Conservation (phyloP, 1,284 basidiomycete species). For the Thelephora terrestris region DNA sequence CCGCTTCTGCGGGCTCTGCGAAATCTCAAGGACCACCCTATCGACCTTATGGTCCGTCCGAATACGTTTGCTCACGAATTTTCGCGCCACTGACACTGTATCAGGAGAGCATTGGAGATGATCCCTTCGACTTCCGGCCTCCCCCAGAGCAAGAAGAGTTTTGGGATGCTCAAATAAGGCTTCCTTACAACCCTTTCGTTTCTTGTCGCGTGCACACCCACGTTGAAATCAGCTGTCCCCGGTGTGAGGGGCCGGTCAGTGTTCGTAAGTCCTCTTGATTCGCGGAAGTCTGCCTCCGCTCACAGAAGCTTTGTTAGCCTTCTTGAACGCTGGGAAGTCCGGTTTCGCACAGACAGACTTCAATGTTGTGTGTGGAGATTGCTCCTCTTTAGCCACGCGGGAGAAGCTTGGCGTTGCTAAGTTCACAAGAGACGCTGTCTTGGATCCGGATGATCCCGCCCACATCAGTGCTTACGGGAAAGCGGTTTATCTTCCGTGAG, state of each 20-base stretch:
- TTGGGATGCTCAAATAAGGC: no score
- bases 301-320: constrained; percentile 16
- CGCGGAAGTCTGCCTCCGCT: no score
- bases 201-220: no score
- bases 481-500: neutral
- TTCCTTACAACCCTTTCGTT: no score
- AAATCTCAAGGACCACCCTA: neutral
- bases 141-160: no score
- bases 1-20: neutral
- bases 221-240: no score
- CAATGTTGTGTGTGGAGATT: constrained; percentile 18
- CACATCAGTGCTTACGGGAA: neutral
- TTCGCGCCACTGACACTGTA: no score
- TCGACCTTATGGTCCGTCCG: no score
- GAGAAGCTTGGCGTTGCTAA: constrained; percentile 25
- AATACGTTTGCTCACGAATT: no score
- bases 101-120: no score
- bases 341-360: constrained; percentile 32
- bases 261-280: neutral
- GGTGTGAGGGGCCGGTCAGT: no score
- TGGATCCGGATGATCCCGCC: constrained; percentile 5
- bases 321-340: constrained; percentile 21
- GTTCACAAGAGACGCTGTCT: constrained; percentile 24
- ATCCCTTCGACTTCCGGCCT: no score
- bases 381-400: constrained; percentile 23